Percentiles rank a stretch among this genome's conserved stretches.
phyloP scores from a whole-genome alignment of 1,284 basidiomycete species.

The Melanopsichium pennsylvanicum region DNA sequence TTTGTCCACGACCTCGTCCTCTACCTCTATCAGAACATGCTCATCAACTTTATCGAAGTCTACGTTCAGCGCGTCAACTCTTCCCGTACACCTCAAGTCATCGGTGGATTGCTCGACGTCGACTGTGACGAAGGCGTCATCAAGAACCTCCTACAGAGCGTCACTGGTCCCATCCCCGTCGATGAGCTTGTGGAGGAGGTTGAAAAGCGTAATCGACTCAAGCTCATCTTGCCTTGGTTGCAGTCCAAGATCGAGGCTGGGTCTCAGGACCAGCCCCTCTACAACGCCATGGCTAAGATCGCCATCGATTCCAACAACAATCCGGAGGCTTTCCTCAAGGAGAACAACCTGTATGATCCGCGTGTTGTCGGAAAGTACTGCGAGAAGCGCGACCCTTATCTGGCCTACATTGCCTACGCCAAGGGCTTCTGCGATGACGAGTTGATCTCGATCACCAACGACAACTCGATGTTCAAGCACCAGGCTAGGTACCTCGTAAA shows the following conservation, averaged over 20 bases:
- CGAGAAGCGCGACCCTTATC: slow-evolving; percentile 96
- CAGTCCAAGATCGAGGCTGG: slow-evolving; percentile 91
- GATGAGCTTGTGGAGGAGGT: slow-evolving; percentile 80
- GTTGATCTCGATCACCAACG: slow-evolving; percentile 95
- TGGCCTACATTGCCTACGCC: slow-evolving; percentile 98
- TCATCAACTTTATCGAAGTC: slow-evolving; percentile 97
- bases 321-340: slow-evolving; percentile 95
- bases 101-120: slow-evolving; percentile 95
- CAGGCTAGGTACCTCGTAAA: slow-evolving; percentile 98
- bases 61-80: slow-evolving; percentile 99
- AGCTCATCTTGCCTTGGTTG: slow-evolving; percentile 96
- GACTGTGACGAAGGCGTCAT: slow-evolving; percentile 95
- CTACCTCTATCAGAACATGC: slow-evolving; percentile 97
- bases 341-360: slow-evolving; percentile 97
- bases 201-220: slow-evolving; percentile 85
- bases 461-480: slow-evolving; percentile 99
- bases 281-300: slow-evolving; percentile 98
- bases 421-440: slow-evolving; percentile 99
- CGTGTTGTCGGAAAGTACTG: slow-evolving; percentile 98
- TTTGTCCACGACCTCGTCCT: slow-evolving; percentile 99
- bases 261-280: slow-evolving; percentile 88
- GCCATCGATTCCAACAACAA: slow-evolving; percentile 99
- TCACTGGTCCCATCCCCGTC: slow-evolving; percentile 96
- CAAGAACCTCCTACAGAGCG: slow-evolving; percentile 89
- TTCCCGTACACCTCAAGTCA: slow-evolving; percentile 94